phyloP scores from a whole-genome alignment of 1,139 yeast genomes.

The Scheffersomyces illinoinensis region DNA sequence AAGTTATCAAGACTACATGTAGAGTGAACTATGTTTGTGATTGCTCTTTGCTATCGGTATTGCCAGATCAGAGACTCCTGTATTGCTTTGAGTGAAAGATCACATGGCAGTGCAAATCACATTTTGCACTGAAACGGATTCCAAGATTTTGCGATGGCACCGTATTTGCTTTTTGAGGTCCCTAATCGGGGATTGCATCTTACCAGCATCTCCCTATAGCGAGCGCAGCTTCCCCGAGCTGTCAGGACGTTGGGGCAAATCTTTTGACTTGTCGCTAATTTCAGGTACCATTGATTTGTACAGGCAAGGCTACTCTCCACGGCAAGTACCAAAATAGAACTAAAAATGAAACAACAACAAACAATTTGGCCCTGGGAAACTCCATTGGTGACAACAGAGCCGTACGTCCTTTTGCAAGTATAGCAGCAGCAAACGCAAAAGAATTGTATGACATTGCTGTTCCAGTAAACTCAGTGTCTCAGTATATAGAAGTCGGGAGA shows the following conservation, averaged over 20 bases:
- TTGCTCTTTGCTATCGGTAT: neutral
- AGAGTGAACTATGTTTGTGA: neutral
- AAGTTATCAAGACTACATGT: neutral
- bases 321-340: neutral
- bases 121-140: neutral
- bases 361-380: neutral
- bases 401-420: neutral
- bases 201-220: neutral
- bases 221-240: neutral
- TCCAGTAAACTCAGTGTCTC: too few species aligned
- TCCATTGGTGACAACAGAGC: neutral
- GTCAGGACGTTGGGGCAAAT: neutral
- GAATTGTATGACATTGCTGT: too few species aligned
- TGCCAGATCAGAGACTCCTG: neutral
- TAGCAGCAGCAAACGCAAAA: neutral
- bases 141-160: neutral
- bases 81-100: neutral
- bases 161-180: neutral
- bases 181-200: neutral
- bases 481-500: too few species aligned
- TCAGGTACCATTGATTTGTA: neutral
- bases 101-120: neutral
- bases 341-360: neutral
- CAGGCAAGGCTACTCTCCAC: neutral
- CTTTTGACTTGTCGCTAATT: neutral